Evolutionary conservation across 2,329 filamentous ascomycete species (phyloP), one percentile per base, ranked within the genome.

Genomic region (Didymellaceae sp.): DNA sequence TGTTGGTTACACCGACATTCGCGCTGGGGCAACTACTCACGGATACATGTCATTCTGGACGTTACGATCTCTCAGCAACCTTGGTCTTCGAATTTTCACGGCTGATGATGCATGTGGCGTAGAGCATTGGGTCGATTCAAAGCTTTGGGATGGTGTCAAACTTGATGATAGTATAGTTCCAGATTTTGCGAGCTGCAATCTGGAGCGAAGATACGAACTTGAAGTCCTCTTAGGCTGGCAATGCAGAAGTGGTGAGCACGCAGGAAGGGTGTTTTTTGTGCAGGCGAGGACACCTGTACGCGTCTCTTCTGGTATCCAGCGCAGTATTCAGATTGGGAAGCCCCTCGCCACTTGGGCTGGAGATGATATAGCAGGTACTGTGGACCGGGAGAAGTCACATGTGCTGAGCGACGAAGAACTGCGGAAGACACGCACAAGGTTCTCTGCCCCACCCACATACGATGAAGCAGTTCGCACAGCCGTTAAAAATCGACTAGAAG

Each of bases 151-250:
- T 4, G 41, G 43, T 1, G 34, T 45, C 5, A 13, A 11, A 11
- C 28, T 59, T 5, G 32, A 39, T 5, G 42, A 51, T 5, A 46
- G n/a, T 5, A 47, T 56, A 4, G 52, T 59, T 6, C 57, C 58
- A 8, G 46, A 26, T 26, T 59, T 61, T 20, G 24, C 25, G 10
- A 37, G 43, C 2, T 59, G 58, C 31, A 55, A 57, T n/a, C 18
- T 59, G 33, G 41, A 22, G 28, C 34, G 58, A 13, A 52, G 56
- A 33, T 61, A 61, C 25, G 54, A 58, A 25, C 17, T 58, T 6
- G 58, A 61, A 21, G 41, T 61, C 7, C 31, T 50, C 6, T 52
- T 61, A 52, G 58, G 55, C 5, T 53, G 46, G 14, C 56, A 61
- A 31, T 59, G 58, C 38, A 32, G 40, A 20, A 43, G 24, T 10